Conservation (phyloP, 495 filamentous ascomycete genomes). For the Neurospora hispaniola region DNA sequence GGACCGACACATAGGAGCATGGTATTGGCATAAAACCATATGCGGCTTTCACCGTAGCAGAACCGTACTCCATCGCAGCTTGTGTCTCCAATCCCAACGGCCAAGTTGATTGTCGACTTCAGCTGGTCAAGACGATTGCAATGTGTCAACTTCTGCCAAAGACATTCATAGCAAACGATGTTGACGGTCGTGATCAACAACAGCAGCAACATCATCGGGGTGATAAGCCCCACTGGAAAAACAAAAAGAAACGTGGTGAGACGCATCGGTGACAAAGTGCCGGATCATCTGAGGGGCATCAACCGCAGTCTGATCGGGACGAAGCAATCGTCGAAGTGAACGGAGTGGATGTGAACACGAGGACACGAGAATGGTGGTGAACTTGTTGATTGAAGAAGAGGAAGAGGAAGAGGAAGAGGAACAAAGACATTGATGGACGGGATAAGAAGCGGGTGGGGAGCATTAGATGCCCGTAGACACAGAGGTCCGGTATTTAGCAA, state of each 20-base stretch:
- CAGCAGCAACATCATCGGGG: neutral
- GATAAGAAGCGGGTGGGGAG: neutral
- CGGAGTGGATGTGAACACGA: neutral
- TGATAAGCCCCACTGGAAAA: neutral
- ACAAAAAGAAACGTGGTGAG: neutral
- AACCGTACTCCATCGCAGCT: neutral
- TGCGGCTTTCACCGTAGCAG: neutral
- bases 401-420: neutral
- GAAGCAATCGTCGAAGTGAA: neutral
- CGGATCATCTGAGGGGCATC: neutral
- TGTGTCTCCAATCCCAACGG: neutral
- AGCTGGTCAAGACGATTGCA: conserved; percentile 1
- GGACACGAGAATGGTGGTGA: neutral
- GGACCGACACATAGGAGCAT: conserved; percentile 5
- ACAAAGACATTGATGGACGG: neutral
- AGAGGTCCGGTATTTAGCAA: neutral
- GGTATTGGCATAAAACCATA: conserved; percentile 18
- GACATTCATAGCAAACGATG: neutral
- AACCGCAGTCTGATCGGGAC: neutral
- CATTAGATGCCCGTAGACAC: neutral
- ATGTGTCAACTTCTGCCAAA: neutral
- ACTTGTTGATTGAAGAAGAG: neutral
- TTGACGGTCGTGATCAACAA: neutral
- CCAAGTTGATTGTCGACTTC: conserved; percentile 6
- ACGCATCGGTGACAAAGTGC: neutral